A percentile compares a stretch with the other conserved stretches of the same genome.
Evolutionary conservation across 495 filamentous ascomycete species (phyloP).

Genomic region (Rusavskia elegans): DNA sequence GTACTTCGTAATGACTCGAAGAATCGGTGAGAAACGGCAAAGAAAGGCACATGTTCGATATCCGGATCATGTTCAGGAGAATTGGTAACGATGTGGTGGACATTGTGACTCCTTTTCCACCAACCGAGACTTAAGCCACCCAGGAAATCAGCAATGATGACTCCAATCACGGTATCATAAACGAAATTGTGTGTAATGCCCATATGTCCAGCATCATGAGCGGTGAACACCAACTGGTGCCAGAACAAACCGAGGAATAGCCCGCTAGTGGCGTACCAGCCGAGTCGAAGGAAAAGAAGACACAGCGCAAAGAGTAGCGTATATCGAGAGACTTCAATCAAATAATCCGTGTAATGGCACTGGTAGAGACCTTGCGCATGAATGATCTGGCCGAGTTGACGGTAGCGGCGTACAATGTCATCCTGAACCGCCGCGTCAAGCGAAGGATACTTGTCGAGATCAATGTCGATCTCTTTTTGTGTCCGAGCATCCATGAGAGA

Average conservation of each 20-base stretch:
- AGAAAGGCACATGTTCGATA: conserved; percentile 92
- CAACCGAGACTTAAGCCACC: conserved; percentile 86
- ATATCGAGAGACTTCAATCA: conserved; percentile 63
- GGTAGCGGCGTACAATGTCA: conserved; percentile 66
- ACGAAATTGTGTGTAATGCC: conserved; percentile 86
- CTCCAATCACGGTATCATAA: conserved; percentile 69
- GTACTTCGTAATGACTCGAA: conserved; percentile 61
- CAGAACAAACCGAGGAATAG: conserved; percentile 73
- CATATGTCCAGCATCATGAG: conserved; percentile 96
- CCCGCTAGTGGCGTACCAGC: conserved; percentile 62
- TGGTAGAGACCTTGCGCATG: conserved; percentile 61
- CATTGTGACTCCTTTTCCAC: conserved; percentile 98
- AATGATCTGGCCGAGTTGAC: conserved; percentile 53
- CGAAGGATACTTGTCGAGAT: conserved; percentile 68
- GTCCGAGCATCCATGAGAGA: conserved; percentile 64
- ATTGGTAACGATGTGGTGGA: conserved; percentile 96
- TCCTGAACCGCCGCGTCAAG: conserved; percentile 62
- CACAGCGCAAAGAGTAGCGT: conserved; percentile 46
- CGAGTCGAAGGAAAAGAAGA: conserved; percentile 46
- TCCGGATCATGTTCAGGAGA: conserved; percentile 94
- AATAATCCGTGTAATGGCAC: conserved; percentile 75
- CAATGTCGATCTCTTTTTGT: conserved; percentile 54
- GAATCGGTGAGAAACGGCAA: conserved; percentile 82
- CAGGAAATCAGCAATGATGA: conserved; percentile 78
- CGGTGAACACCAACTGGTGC: conserved; percentile 92